Percentiles rank a stretch among this genome's conserved stretches.
These are phyloP conservation scores for Lotmaria passim DNA, from an alignment of 208 protist genomes.

Conservation along the genomic window DNA sequence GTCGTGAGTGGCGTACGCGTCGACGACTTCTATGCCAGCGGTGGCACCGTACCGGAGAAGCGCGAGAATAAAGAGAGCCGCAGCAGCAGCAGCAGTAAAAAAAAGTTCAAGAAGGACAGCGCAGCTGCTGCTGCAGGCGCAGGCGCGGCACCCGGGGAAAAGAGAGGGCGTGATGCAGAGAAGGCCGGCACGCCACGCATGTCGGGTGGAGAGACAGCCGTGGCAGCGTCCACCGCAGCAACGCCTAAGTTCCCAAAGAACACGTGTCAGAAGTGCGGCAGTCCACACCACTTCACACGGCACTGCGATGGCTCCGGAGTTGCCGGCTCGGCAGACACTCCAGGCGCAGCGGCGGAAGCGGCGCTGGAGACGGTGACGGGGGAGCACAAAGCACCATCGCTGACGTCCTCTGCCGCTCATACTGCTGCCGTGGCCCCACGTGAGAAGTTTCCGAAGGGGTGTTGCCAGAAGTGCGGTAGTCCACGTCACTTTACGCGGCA, in stretches of 20 bases:
- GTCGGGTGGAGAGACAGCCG: background rate
- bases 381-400: too few relatives aligned
- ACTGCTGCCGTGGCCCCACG: too few relatives aligned
- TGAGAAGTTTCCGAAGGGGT: constrained; percentile 48
- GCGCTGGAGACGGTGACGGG: too few relatives aligned
- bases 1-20: constrained; percentile 57
- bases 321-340: background rate
- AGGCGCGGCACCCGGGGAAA: too few relatives aligned
- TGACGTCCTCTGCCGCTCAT: too few relatives aligned
- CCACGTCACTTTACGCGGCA: constrained; percentile 49
- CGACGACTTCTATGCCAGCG: constrained; percentile 60
- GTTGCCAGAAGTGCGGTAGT: constrained; percentile 55
- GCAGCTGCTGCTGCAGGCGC: background rate
- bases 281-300: constrained; percentile 47
- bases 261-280: constrained; percentile 56
- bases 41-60: constrained; percentile 59
- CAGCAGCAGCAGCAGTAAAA: constrained; percentile 27
- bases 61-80: constrained; percentile 11
- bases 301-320: constrained; percentile 42
- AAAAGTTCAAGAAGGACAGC: background rate
- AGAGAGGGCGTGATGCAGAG: background rate
- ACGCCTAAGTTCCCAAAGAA: constrained; percentile 37
- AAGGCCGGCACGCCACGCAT: background rate
- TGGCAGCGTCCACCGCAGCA: background rate
- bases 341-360: constrained; percentile 1